phyloP scores from a whole-genome alignment of 495 filamentous ascomycete genomes.

The Penicillium waksmanii region DNA sequence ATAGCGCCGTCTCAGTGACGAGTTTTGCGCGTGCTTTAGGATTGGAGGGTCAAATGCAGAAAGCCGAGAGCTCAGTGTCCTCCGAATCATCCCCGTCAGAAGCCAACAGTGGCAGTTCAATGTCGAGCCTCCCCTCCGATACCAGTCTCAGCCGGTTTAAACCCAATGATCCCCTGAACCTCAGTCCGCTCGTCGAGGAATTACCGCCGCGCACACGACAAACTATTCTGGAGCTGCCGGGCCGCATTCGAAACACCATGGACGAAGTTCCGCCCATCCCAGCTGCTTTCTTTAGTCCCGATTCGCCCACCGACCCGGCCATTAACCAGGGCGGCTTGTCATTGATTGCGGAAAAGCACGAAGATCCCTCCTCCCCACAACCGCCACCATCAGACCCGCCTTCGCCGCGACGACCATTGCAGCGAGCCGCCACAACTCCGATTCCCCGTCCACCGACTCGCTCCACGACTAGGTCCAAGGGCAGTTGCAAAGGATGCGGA shows the following conservation, averaged over 20 bases:
- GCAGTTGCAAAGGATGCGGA: conserved; percentile 81
- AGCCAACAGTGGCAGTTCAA: conserved; percentile 68
- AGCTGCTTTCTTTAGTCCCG: conserved; percentile 41
- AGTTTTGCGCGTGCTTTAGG: conserved; percentile 47
- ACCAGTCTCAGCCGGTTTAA: conserved; percentile 37
- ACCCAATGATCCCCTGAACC: conserved; percentile 36
- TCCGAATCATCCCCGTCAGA: conserved; percentile 69
- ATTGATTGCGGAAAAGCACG: conserved; percentile 38
- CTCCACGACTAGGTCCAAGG: conserved; percentile 55
- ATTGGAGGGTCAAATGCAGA: conserved; percentile 40
- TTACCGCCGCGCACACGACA: conserved; percentile 27
- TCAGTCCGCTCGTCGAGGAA: conserved; percentile 44
- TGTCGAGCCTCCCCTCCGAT: conserved; percentile 61
- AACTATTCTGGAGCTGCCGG: conserved; percentile 22
- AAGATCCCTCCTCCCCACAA: background rate
- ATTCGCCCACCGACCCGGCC: conserved; percentile 65
- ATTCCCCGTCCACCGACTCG: conserved; percentile 37
- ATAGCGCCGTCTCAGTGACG: conserved; percentile 38
- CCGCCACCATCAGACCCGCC: conserved; percentile 20
- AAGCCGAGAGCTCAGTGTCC: conserved; percentile 69
- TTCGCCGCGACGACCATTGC: conserved; percentile 27
- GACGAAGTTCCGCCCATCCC: conserved; percentile 42
- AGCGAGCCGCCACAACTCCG: conserved; percentile 32
- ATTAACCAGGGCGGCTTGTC: conserved; percentile 49
- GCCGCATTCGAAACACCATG: conserved; percentile 29